Evolutionary conservation across 306 rosid species (phyloP).

Genomic region (Hylodesmum podocarpum): DNA sequence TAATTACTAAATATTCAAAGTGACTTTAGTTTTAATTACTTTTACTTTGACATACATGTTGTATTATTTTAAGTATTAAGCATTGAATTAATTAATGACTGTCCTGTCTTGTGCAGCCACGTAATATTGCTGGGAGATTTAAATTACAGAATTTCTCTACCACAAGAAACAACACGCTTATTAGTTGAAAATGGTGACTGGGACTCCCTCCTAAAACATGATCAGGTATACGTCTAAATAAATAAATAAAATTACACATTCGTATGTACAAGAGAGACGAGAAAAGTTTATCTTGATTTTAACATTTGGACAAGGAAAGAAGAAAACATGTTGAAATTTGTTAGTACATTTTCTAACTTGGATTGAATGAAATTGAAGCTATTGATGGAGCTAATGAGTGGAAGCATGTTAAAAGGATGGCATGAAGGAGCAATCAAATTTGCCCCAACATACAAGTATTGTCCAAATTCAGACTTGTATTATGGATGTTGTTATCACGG

Average conservation of each 20-base stretch:
- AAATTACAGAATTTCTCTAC: slow-evolving; percentile 73
- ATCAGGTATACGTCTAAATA: too few species aligned
- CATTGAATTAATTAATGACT: slow-evolving; percentile 4
- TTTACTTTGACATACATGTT: slow-evolving; percentile 7
- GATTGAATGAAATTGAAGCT: slow-evolving; percentile 53
- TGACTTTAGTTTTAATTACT: slow-evolving; percentile 7
- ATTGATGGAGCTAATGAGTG: slow-evolving; percentile 55
- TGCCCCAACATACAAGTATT: slow-evolving; percentile 85
- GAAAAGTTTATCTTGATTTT: too few species aligned
- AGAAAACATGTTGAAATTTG: not conserved
- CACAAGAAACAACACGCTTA: slow-evolving; percentile 60
- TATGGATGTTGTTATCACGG: slow-evolving; percentile 50
- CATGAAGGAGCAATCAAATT: slow-evolving; percentile 70
- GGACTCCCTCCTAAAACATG: slow-evolving; percentile 58
- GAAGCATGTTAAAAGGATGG: slow-evolving; percentile 67
- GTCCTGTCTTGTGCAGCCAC: slow-evolving; percentile 47
- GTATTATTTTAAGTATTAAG: not conserved
- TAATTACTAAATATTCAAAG: slow-evolving; percentile 17
- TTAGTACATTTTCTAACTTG: not conserved
- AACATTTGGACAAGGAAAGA: too few species aligned
- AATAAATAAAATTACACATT: too few species aligned
- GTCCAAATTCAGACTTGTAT: slow-evolving; percentile 62
- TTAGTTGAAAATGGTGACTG: slow-evolving; percentile 54
- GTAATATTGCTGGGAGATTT: slow-evolving; percentile 82
- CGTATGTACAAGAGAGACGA: too few species aligned